Percentiles rank a stretch among this genome's conserved stretches.
phyloP scores from a whole-genome alignment of 345 rosid genomes.

The Raphanus raphanistrum region DNA sequence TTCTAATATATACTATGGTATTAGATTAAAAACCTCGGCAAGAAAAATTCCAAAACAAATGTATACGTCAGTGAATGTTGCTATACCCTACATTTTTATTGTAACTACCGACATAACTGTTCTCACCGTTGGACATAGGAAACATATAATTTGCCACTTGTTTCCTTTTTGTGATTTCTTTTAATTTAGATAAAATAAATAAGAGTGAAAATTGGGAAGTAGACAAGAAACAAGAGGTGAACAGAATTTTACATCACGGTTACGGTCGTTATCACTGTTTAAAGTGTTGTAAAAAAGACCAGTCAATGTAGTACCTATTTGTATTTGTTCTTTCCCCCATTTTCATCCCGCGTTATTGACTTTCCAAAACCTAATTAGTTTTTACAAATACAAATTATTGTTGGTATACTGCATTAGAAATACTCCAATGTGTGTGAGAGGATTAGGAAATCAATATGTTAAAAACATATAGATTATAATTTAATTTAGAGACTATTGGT shows the following conservation, averaged over 20 bases:
- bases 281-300: neutral
- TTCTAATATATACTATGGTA: neutral
- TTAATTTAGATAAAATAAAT: neutral
- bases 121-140: conserved; percentile 31
- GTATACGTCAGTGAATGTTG: conserved; percentile 19
- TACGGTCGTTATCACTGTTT: neutral
- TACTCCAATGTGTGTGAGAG: neutral
- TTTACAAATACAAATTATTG: neutral
- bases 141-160: conserved; percentile 15
- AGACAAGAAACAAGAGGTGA: neutral
- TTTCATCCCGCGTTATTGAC: neutral
- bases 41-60: neutral
- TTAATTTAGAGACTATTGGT: neutral
- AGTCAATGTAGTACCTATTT: neutral
- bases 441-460: neutral
- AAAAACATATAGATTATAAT: neutral
- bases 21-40: neutral
- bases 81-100: conserved; percentile 27
- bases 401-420: neutral
- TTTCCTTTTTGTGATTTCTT: conserved; percentile 1
- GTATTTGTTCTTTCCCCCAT: neutral
- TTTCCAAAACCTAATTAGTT: neutral
- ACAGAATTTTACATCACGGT: neutral
- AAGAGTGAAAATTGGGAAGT: neutral
- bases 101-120: conserved; percentile 35